Evolutionary conservation across 257 asterid species (phyloP), one percentile per base, ranked within the genome.

Genomic region (Leonotis leonurus): DNA sequence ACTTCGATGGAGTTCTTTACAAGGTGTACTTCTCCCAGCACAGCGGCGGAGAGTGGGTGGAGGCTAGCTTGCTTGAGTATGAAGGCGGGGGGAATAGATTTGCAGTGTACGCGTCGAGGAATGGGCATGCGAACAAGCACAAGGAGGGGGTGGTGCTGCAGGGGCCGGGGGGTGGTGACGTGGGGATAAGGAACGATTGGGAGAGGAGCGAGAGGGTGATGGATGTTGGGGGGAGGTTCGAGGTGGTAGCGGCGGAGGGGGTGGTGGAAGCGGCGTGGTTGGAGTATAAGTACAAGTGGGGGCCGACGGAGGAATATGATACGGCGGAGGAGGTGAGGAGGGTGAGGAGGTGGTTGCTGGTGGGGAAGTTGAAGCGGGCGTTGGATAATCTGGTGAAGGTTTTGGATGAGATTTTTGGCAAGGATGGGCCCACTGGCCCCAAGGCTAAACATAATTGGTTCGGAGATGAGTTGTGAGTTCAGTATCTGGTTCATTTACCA

Each of bases 361-460:
- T n/a, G 1, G 75, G 70, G 43, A 65, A 63, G 6, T 27, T 81
- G 64, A 83, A 74, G 62, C 17, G 70, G 18, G 48, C 50, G 50
- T 67, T 87, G 48, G 65, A 67, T 63, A 74, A 30, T 18, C 6
- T 85, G 76, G 78, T 81, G 55, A 62, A 75, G 3, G 2, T 57
- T n/a, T 17, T 91, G 65, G 64, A 52, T 21, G 95, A 91, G 66
- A 48, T 84, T 39, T 86, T 43, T 32, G 88, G 89, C 41, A 81
- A 76, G 33, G 79, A 78, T 2, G 98, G 98, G n/a, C 96, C 96
- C 1, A 71, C 81, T 0, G 96, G 98, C 6, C 96, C 96, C 1
- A 86, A 78, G 91, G 46, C 70, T 74, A 88, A 91, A 27, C 16
- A 44, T 41, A 67, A 49, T 44, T 91, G 98, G 96, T 56, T 27